A percentile compares a stretch with the other conserved stretches of the same genome.
These are phyloP conservation scores for Suillus subluteus DNA, from an alignment of 768 basidiomycete genomes.

Conservation along the genomic window DNA sequence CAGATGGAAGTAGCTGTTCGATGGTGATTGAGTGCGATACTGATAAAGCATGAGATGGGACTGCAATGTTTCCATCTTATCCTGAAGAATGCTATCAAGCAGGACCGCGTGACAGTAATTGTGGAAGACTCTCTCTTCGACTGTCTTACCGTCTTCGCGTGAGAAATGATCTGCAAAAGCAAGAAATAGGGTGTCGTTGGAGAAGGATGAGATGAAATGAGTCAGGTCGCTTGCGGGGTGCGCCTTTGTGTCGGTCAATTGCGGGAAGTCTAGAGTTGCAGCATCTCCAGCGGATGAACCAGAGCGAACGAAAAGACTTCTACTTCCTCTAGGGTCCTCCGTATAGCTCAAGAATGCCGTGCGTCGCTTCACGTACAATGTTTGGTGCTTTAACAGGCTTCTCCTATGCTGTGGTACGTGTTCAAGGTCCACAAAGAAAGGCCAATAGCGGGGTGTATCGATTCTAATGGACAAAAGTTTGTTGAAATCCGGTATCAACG, in stretches of 20 bases:
- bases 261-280: constrained; percentile 84
- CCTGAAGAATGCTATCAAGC: constrained; percentile 88
- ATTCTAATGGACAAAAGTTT: constrained; percentile 80
- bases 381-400: constrained; percentile 74
- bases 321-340: constrained; percentile 91
- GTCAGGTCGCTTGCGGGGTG: constrained; percentile 76
- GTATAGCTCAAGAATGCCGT: constrained; percentile 93
- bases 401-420: constrained; percentile 68
- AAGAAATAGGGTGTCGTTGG: constrained; percentile 78
- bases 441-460: constrained; percentile 96
- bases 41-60: constrained; percentile 74
- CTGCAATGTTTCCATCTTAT: constrained; percentile 81
- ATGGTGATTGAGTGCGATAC: constrained; percentile 63
- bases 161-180: constrained; percentile 83
- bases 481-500: constrained; percentile 88
- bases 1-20: constrained; percentile 65
- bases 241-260: constrained; percentile 63
- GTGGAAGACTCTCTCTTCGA: constrained; percentile 63
- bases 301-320: constrained; percentile 87
- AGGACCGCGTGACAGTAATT: constrained; percentile 76
- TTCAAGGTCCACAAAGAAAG: constrained; percentile 81
- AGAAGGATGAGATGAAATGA: constrained; percentile 87
- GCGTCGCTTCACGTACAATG: constrained; percentile 88
- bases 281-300: constrained; percentile 85
- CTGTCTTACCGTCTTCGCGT: constrained; percentile 59